Evolutionary conservation across 192 early-diverging fungal species (phyloP), one percentile per base, ranked within the genome.

Genomic region (Gryganskiella cystojenkinii): DNA sequence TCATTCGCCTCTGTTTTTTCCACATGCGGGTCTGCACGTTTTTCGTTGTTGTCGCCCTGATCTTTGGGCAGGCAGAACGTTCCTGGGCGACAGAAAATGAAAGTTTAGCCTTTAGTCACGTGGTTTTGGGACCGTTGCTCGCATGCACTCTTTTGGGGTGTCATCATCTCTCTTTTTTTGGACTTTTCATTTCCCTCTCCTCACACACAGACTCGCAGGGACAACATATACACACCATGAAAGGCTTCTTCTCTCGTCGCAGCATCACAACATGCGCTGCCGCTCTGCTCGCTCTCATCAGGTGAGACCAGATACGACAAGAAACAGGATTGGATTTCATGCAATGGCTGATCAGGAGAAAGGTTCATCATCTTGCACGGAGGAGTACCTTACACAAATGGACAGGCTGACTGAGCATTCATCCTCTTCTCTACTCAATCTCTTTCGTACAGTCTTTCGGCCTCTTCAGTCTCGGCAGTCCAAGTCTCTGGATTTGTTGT

Each of bases 401-500:
- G 22, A 24, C 4, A 50, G 19, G 47, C 19, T 20, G 47, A 50
- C 47, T 5, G 44, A 17, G 19, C 46, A n/a, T 28, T 58, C 51
- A 25, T 58, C 50, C 22, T 28, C n/a, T n/a, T n/a, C n/a, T n/a
- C n/a, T n/a, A n/a, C n/a, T n/a, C n/a, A n/a, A n/a, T n/a, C 33
- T 34, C n/a, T 52, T 10, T 10, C 51, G 30, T 28, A 24, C 56
- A 78, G 74, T 28, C 58, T 78, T 30, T 57, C 56, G 1, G 67
- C 67, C 5, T 33, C 74, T 20, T 35, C 40, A 20, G 53, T 35
- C 43, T 69, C 66, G 9, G 74, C 74, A 9, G 49, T 44, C 44
- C 47, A 63, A n/a, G 9, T 78, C 25, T 64, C 61, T 28, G 74
- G 74, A 57, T 35, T 20, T 15, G 11, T 78, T 37, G 22, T 52